Evolutionary conservation across 495 filamentous ascomycete species (phyloP), one percentile per base, ranked within the genome.

Genomic region (Astrothelium macrocarpum): DNA sequence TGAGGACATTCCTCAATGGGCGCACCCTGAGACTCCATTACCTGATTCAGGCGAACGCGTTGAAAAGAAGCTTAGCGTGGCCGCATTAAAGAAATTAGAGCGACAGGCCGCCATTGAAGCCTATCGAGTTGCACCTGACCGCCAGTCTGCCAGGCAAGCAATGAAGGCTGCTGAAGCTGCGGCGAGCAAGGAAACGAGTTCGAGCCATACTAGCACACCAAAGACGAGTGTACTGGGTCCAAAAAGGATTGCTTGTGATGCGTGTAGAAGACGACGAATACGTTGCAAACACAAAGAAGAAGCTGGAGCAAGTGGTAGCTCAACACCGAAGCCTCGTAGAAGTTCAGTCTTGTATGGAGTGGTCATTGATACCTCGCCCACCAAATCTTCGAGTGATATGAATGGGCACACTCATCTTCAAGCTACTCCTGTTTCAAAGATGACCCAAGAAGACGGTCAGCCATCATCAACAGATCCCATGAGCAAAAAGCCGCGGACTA

Each of bases 1-100:
- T 65, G 87, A 89, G 67, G 76, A 75, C 59, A 82, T 87, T 29
- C 84, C 87, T 32, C 76, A 81, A 61, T 90, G 87, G 87, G 87
- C 84, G 28, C 68, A 76, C 62, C 75, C 73, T 9, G 73, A 78
- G 53, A 63, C 68, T 14, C 53, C 63, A 1, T 60, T 74, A 18
- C 66, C 70, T n/a, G 71, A 68, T 36, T 43, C 32, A 31, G 66
- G 66, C 32, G 69, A 71, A 1, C 66, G 62, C 9, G 66, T 53
- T 1, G 67, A 73, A 10, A 76, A 75, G 63, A 77, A 75, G 59
- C 56, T 77, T 11, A 75, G 71, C 29, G 73, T 68, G 29, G 69
- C 72, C 14, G 67, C 68, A 32, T 28, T 75, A 53, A 71, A 71
- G 59, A 71, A 68, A 23, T 45, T 74, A 58, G 73, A 77, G 61